Evolutionary conservation across 345 rosid species (phyloP), one percentile per base, ranked within the genome.

Genomic region (Cardamine occulta): DNA sequence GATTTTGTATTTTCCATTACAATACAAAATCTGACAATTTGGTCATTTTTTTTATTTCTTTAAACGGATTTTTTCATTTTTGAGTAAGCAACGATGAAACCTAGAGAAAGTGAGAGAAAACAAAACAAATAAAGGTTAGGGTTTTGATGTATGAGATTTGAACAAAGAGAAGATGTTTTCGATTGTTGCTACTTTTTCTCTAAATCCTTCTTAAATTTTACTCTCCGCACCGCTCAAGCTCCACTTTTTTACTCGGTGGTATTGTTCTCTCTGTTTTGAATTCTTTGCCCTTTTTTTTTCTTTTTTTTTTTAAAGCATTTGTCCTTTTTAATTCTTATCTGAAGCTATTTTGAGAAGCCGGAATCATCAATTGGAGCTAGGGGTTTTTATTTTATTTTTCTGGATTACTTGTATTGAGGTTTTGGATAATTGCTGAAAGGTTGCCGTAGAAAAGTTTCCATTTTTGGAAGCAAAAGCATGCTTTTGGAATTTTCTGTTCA

Each of bases 121-220:
- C 17, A 2, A 11, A 21, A 47, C 4, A 57, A 52, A 42, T 7
- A 19, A 35, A 69, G 34, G 55, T 63, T 66, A 53, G 72, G 79
- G 79, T 64, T 79, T 73, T 76, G 78, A 59, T 74, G 34, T 57
- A 47, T 29, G 59, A 68, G 76, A 53, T 79, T 70, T 70, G 63
- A 39, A 58, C 57, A 26, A 55, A 26, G 61, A 45, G n/a, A 62
- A 76, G 70, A 54, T 67, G 70, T 68, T 73, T 39, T 59, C 13
- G 45, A 48, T 37, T 55, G 8, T 34, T 48, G 24, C 32, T 55
- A 47, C 19, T 11, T 74, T 26, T 11, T 74, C 66, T 14, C 61
- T 28, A 5, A 23, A 24, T 51, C 80, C 54, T 51, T 66, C 5
- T 24, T 64, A n/a, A 29, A 39, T n/a, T 53, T 18, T 26, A 9